Evolutionary conservation across 345 rosid genomes (phyloP), one percentile per base, ranked within the genome.

Genomic region (Aquilaria malaccensis): DNA sequence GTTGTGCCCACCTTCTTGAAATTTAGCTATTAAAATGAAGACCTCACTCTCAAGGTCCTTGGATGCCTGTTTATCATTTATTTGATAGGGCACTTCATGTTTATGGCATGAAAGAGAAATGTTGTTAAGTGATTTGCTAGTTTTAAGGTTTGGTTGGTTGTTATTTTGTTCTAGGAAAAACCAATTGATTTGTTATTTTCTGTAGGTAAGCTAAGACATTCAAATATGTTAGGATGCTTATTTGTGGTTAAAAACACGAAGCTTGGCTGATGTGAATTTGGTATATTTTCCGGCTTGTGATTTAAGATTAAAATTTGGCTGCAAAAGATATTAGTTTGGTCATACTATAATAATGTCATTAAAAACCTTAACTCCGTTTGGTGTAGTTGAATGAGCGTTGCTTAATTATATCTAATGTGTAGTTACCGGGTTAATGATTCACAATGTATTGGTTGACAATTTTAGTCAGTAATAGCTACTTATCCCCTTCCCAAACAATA

Each of bases 121-220:
- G 32, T n/a, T 22, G 22, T 0, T 22, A 22, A 22, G 22, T 22
- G 22, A 22, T 22, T 22, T 22, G 22, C 22, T 22, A 22, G 4
- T 22, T 13, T 14, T 30, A 33, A 45, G 47, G 46, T 31, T 32
- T 64, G 41, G 31, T 41, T 43, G 14, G 37, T 22, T 64, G 56
- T 31, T 62, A 12, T 14, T 64, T 64, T 56, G 59, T 64, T 43
- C 32, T 13, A 50, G 75, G 65, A 37, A 41, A 50, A 58, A 10
- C 29, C 9, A 7, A 33, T 49, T 22, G 22, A 22, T 30, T 33
- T 62, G 41, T 31, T 64, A 56, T 61, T 60, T 63, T 62, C 64
- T 75, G 84, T 81, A 86, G 89, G 37, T 83, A 59, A 75, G 69
- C 64, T 64, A 70, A 55, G 50, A 60, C 15, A 59, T 65, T 61